A percentile compares a stretch with the other conserved stretches of the same genome.
These are phyloP conservation scores for Xerocomus tenax DNA, from an alignment of 1,284 basidiomycete genomes.

Conservation along the genomic window DNA sequence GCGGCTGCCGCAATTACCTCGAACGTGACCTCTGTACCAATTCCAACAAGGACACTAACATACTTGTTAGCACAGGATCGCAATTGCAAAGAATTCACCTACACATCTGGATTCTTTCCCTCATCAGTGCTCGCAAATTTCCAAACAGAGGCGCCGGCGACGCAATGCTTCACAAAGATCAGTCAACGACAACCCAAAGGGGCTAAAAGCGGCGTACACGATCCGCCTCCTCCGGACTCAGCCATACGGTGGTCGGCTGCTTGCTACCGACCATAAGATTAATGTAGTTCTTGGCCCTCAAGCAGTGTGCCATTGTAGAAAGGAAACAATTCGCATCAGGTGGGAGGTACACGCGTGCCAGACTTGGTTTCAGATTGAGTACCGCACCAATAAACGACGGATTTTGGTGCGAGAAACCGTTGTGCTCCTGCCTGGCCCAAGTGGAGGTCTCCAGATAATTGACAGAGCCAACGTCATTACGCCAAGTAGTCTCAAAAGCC, in stretches of 20 bases:
- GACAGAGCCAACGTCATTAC: slow-evolving; percentile 62
- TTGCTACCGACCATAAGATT: slow-evolving; percentile 84
- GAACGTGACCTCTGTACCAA: slow-evolving; percentile 69
- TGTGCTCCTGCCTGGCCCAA: slow-evolving; percentile 76
- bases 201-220: slow-evolving; percentile 32
- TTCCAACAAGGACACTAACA: slow-evolving; percentile 58
- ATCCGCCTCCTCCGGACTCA: slow-evolving; percentile 58
- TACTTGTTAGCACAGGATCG: neutral
- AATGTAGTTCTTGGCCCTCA: slow-evolving; percentile 76
- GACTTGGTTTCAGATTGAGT: slow-evolving; percentile 63
- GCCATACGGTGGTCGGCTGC: slow-evolving; percentile 65
- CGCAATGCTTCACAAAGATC: slow-evolving; percentile 48
- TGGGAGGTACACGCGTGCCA: slow-evolving; percentile 79
- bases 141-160: slow-evolving; percentile 69
- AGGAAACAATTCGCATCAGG: slow-evolving; percentile 85
- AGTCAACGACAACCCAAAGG: neutral
- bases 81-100: slow-evolving; percentile 19
- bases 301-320: slow-evolving; percentile 72
- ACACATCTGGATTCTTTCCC: slow-evolving; percentile 61
- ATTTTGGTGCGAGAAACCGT: slow-evolving; percentile 79
- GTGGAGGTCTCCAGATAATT: slow-evolving; percentile 85
- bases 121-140: slow-evolving; percentile 65
- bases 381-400: slow-evolving; percentile 80
- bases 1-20: slow-evolving; percentile 73
- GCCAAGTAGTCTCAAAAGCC: slow-evolving; percentile 69